Evolutionary conservation across 805 yeast species (phyloP), one percentile per base, ranked within the genome.

Genomic region (Metschnikowia cerradonensis): DNA sequence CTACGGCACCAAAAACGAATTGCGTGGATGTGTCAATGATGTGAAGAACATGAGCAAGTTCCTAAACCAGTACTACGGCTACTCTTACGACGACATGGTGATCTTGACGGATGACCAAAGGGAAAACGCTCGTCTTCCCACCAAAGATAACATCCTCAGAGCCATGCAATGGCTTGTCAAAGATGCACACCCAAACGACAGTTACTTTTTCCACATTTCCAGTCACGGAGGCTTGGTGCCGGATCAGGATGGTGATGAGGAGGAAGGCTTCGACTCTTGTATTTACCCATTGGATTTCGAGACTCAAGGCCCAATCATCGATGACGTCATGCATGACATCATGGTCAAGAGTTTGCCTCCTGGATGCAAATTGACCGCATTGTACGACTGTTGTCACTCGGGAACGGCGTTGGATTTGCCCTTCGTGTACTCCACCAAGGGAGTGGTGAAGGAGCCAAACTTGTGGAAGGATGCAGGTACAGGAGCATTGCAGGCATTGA

Each of bases 361-460:
- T 1, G 96, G 96, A 41, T 84, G 85, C 41, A 77, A 91, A 52
- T 71, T 89, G 48, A 88, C 95, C 3, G 90, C 91, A 0, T 69
- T 88, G 52, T 88, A 85, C 59, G 96, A 89, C 67, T 84, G 90
- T 11, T 89, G 96, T 65, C 96, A 89, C 64, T 86, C 92, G 1
- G 96, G 96, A 11, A 81, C 92, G 1, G 92, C 80, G 1, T 67
- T 89, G 56, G 96, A 89, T 66, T 70, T 89, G 52, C 96, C 96
- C 1, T 89, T 80, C 59, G 75, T 80, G 44, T 89, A 89, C 67
- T 86, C 94, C 3, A 87, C 92, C 15, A 86, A 87, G 63, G 96
- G 96, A 53, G 83, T 86, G 3, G 64, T 88, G 45, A 89, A 88
- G 67, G 95, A 88, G 66, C 91, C 91, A 40, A 86, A 84, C 63